Percentiles rank a stretch among this genome's conserved stretches.
phyloP scores from a whole-genome alignment of 208 protist genomes.

The Trypanosomatidae sp. region DNA sequence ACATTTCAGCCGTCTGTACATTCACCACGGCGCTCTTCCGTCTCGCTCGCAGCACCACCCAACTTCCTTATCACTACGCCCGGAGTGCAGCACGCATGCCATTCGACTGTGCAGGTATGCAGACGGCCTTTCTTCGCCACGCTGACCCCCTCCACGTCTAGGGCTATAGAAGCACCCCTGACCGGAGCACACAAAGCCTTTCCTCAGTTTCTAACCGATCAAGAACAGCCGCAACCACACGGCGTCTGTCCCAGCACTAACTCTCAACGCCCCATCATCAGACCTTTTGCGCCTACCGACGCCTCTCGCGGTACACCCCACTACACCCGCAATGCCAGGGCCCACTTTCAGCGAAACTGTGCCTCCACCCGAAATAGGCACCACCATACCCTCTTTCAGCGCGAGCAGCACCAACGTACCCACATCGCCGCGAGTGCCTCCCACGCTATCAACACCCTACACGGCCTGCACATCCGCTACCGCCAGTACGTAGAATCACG shows the following conservation, averaged over 20 bases:
- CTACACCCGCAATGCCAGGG: not conserved
- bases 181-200: not conserved
- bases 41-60: not conserved
- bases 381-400: slow-evolving; percentile 1
- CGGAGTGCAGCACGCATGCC: not conserved
- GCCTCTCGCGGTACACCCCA: too few species aligned
- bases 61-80: not conserved
- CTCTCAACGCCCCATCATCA: not conserved
- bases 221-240: not conserved
- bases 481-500: slow-evolving; percentile 8
- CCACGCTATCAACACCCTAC: slow-evolving; percentile 8
- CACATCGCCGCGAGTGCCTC: slow-evolving; percentile 2
- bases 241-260: not conserved
- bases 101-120: not conserved
- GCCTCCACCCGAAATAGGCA: not conserved
- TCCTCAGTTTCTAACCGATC: not conserved
- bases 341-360: slow-evolving; percentile 6
- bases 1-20: not conserved
- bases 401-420: slow-evolving; percentile 17
- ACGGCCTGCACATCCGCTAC: slow-evolving; percentile 10
- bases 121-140: not conserved
- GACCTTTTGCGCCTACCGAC: not conserved
- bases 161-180: not conserved
- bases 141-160: not conserved
- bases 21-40: not conserved